Base-by-base conservation (phyloP, 108 stramenopile genomes). In the Skeletonema tropicum region DNA sequence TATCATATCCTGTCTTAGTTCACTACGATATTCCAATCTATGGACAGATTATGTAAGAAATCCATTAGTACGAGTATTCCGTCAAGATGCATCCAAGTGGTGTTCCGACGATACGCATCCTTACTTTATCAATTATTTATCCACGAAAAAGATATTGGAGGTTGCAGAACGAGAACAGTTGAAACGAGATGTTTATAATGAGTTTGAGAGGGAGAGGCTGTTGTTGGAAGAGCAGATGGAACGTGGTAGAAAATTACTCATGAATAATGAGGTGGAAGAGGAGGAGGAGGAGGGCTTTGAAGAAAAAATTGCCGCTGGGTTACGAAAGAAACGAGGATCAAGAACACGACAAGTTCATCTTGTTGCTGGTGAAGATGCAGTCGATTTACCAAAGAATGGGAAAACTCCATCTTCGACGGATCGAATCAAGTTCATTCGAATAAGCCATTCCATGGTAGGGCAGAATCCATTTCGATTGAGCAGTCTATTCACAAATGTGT, bases 361-460 rank as follows among this genome's bases (percentile, higher is more conserved):
- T 57, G n/a, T 38, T 46, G 38, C 52, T 13, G 31, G 42, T 58
- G 45, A 38, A 17, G 25, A 45, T 62, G 30, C 79, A 77, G 19
- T 65, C 19, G 46, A 25, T 26, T 57, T 74, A 63, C 64, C 73
- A 15, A 64, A 36, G 19, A 15, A 66, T 36, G 73, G 73, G 14
- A 39, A 21, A 30, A 62, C 66, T 38, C 71, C 77, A 49, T 72
- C 60, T 15, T 30, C 71, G 17, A 71, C 41, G 0, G 77, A 79
- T 72, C 70, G 87, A 21, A 86, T 93, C 29, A 85, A 89, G 31
- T 88, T 90, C 64, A 80, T 93, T 68, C 88, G 92, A 17, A 84
- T 93, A 25, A 85, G 86, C 23, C 87, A 93, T 68, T 60, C 85
- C 0, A 83, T 67, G 42, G 70, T 90, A 0, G 76, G 63, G 3